Evolutionary conservation across 345 rosid species (phyloP).

Genomic region (Crucihimalaya himalaica): DNA sequence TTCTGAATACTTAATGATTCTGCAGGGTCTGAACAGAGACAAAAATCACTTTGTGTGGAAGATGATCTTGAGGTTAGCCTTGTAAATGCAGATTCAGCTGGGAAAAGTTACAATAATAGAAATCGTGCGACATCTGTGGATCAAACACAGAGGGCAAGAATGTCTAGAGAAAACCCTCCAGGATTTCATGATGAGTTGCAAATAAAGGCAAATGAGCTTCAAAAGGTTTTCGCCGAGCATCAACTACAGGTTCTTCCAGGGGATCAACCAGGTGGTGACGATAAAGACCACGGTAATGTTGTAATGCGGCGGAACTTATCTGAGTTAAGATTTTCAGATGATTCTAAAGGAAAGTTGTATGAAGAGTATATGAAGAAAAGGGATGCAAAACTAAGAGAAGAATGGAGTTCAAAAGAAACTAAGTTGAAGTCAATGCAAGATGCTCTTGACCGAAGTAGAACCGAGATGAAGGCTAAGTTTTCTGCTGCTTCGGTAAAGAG

Average conservation of each 20-base stretch:
- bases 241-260: constrained; percentile 63
- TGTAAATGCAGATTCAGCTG: constrained; percentile 44
- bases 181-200: constrained; percentile 72
- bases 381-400: constrained; percentile 83
- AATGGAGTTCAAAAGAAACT: constrained; percentile 73
- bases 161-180: constrained; percentile 62
- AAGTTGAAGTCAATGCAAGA: constrained; percentile 82
- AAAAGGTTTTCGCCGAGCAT: constrained; percentile 77
- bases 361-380: constrained; percentile 82
- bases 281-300: constrained; percentile 43
- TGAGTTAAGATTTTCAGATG: constrained; percentile 58
- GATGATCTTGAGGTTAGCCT: constrained; percentile 47
- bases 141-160: constrained; percentile 64
- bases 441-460: constrained; percentile 67
- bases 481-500: constrained; percentile 45
- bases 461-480: constrained; percentile 74
- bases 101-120: constrained; percentile 38
- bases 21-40: constrained; percentile 53
- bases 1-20: constrained; percentile 7
- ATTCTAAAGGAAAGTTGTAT: constrained; percentile 74
- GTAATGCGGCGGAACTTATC: constrained; percentile 54
- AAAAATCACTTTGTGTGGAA: constrained; percentile 48
- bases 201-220: constrained; percentile 76
- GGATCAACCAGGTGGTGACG: constrained; percentile 54
- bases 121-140: constrained; percentile 43